Conservation (phyloP, 176 grass and related monocot species). For the Oryza nivara region DNA sequence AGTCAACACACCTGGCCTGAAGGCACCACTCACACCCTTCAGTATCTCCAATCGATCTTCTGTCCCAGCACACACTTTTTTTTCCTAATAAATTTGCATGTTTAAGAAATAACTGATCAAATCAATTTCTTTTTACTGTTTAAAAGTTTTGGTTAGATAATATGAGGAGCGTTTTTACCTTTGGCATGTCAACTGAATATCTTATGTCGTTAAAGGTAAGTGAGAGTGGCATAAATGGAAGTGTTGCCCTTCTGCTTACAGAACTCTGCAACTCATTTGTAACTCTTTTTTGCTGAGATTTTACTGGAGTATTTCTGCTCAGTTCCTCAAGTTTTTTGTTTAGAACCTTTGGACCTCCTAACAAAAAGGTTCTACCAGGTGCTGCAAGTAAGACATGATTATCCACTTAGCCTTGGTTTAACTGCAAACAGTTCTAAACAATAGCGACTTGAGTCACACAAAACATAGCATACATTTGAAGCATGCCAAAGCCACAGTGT, state of each 20-base stretch:
- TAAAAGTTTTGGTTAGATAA: neutral
- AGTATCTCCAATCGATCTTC: conserved; percentile 26
- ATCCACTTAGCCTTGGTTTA: neutral
- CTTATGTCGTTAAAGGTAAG: conserved; percentile 62
- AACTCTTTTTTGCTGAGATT: conserved; percentile 5
- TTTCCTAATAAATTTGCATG: conserved; percentile 36
- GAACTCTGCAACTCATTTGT: conserved; percentile 30
- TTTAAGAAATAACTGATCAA: neutral
- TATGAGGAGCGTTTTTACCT: conserved; percentile 41
- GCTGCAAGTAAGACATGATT: conserved; percentile 41
- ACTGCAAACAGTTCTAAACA: neutral
- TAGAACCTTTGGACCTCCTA: conserved; percentile 37
- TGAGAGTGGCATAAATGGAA: conserved; percentile 63
- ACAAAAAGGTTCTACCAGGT: conserved; percentile 42
- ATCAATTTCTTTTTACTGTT: neutral
- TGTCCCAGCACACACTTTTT: conserved; percentile 19
- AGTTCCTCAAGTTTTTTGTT: conserved; percentile 47
- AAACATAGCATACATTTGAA: conserved; percentile 31
- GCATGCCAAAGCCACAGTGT: conserved; percentile 39
- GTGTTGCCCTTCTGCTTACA: conserved; percentile 43
- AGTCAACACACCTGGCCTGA: conserved; percentile 48
- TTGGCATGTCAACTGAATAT: conserved; percentile 64
- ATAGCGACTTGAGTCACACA: neutral
- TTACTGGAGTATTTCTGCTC: conserved; percentile 30
- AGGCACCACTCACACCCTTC: conserved; percentile 38